These are phyloP conservation scores for Aegilops longissima DNA, from an alignment of 176 grass and related monocot species.

Conservation along the genomic window DNA sequence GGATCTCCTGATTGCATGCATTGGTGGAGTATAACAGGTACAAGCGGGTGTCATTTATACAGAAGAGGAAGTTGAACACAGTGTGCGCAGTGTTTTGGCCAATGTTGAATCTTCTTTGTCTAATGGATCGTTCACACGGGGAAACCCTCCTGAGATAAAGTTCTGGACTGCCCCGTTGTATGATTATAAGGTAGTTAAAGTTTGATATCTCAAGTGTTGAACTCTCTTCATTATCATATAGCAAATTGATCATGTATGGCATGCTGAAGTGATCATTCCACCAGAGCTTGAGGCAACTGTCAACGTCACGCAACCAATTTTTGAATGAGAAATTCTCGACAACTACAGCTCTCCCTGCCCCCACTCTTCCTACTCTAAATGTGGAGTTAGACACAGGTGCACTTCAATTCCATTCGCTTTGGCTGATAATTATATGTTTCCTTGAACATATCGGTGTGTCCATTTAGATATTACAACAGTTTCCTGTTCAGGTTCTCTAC, in stretches of 20 bases:
- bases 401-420: conserved; percentile 24
- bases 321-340: conserved; percentile 56
- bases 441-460: conserved; percentile 17
- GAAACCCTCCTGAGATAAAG: conserved; percentile 66
- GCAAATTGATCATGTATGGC: conserved; percentile 28
- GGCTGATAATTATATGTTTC: conserved; percentile 14
- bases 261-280: conserved; percentile 38
- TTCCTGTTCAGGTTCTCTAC: conserved; percentile 60
- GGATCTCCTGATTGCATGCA: conserved; percentile 38
- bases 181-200: conserved; percentile 63
- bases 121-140: conserved; percentile 52
- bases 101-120: conserved; percentile 78
- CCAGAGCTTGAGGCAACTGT: conserved; percentile 58
- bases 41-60: conserved; percentile 73
- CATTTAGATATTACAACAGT: conserved; percentile 16
- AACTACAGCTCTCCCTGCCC: conserved; percentile 46
- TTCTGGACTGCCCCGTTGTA: conserved; percentile 81
- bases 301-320: conserved; percentile 56
- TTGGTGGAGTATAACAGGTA: conserved; percentile 65
- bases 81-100: conserved; percentile 43
- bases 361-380: conserved; percentile 66
- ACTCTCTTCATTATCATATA: neutral
- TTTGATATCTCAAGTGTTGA: conserved; percentile 19
- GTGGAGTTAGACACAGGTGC: conserved; percentile 66
- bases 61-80: conserved; percentile 85